These are phyloP conservation scores for Suhomyces anneliseae DNA, from an alignment of 1,139 yeast species.

Conservation along the genomic window DNA sequence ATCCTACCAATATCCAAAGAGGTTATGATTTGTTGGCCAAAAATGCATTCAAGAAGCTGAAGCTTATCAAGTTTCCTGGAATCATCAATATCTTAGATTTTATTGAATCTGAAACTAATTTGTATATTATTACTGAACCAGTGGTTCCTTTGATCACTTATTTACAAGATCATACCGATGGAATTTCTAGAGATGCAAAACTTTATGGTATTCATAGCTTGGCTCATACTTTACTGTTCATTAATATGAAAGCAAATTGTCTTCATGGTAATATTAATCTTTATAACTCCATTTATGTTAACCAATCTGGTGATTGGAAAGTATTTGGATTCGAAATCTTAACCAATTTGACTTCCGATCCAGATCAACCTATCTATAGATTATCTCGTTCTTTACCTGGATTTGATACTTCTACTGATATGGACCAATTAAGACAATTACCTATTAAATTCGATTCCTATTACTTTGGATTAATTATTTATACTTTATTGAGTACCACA, in stretches of 20 bases:
- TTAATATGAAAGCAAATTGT: slow-evolving; percentile 63
- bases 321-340: slow-evolving; percentile 80
- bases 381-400: slow-evolving; percentile 23
- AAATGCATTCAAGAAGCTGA: slow-evolving; percentile 65
- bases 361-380: slow-evolving; percentile 48
- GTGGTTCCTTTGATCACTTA: slow-evolving; percentile 58
- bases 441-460: slow-evolving; percentile 61
- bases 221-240: slow-evolving; percentile 55
- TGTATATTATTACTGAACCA: slow-evolving; percentile 78
- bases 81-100: slow-evolving; percentile 68
- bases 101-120: slow-evolving; percentile 57
- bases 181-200: slow-evolving; percentile 37
- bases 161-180: slow-evolving; percentile 19
- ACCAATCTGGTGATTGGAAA: slow-evolving; percentile 74
- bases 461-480: slow-evolving; percentile 59
- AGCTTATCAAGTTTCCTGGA: slow-evolving; percentile 77
- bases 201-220: slow-evolving; percentile 62
- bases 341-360: slow-evolving; percentile 51
- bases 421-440: slow-evolving; percentile 40
- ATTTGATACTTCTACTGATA: slow-evolving; percentile 40
- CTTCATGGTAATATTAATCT: slow-evolving; percentile 64
- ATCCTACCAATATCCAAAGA: slow-evolving; percentile 33
- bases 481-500: slow-evolving; percentile 37
- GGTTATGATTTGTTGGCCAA: slow-evolving; percentile 50
- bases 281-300: slow-evolving; percentile 60